phyloP scores from a whole-genome alignment of 257 asterid genomes.

The Jacaranda mimosifolia region DNA sequence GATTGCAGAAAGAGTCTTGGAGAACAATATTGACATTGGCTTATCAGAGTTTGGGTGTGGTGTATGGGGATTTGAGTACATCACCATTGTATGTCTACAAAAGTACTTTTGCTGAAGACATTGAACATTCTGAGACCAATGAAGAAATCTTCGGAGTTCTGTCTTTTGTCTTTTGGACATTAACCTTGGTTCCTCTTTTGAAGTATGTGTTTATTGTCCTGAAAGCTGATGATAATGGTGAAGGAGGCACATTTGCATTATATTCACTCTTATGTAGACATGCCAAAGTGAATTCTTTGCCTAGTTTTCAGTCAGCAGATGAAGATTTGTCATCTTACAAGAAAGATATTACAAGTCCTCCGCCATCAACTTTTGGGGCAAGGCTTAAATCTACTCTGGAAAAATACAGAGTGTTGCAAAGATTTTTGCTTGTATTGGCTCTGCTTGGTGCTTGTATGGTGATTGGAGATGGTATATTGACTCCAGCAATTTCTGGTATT shows the following conservation, averaged over 20 bases:
- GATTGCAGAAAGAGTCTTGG: slow-evolving; percentile 87
- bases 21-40: slow-evolving; percentile 79
- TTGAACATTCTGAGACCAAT: slow-evolving; percentile 73
- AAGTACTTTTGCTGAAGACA: slow-evolving; percentile 91
- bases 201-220: slow-evolving; percentile 89
- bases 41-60: slow-evolving; percentile 92
- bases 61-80: slow-evolving; percentile 92
- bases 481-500: slow-evolving; percentile 88
- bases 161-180: slow-evolving; percentile 87
- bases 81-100: slow-evolving; percentile 89
- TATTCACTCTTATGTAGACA: slow-evolving; percentile 85
- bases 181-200: slow-evolving; percentile 78
- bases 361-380: slow-evolving; percentile 67
- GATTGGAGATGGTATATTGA: slow-evolving; percentile 90
- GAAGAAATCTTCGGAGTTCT: slow-evolving; percentile 89
- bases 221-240: slow-evolving; percentile 95
- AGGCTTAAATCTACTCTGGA: slow-evolving; percentile 75
- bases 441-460: slow-evolving; percentile 98
- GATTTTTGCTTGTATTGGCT: slow-evolving; percentile 76
- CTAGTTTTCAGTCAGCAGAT: slow-evolving; percentile 80
- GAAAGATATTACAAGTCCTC: slow-evolving; percentile 61
- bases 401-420: slow-evolving; percentile 75
- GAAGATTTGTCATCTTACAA: slow-evolving; percentile 80
- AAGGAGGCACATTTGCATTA: slow-evolving; percentile 95
- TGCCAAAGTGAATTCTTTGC: slow-evolving; percentile 81